Conservation (phyloP, 2,329 filamentous ascomycete genomes). For the Hypomyces perniciosus region DNA sequence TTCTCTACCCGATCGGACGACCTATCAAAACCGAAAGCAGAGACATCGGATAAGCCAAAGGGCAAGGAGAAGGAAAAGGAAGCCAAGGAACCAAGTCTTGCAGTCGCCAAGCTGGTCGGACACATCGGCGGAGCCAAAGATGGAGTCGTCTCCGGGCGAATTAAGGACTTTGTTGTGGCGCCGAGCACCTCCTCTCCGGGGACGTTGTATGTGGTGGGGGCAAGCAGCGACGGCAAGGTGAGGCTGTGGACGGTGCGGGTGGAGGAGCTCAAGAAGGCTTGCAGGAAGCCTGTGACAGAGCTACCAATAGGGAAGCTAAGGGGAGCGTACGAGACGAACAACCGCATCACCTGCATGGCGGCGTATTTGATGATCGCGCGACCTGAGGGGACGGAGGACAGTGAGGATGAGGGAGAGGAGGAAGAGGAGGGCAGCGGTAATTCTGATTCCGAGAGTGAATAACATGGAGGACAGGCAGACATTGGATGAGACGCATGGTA, state of each 20-base stretch:
- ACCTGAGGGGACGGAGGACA: conserved; percentile 55
- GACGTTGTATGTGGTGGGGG: conserved; percentile 58
- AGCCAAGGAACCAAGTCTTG: conserved; percentile 30
- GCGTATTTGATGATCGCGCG: conserved; percentile 78
- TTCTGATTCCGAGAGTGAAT: conserved; percentile 14
- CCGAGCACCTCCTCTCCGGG: conserved; percentile 32
- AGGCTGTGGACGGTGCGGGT: conserved; percentile 63
- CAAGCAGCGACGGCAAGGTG: conserved; percentile 80
- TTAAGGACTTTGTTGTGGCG: conserved; percentile 83
- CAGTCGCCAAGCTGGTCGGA: conserved; percentile 62
- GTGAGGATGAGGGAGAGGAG: conserved; percentile 45
- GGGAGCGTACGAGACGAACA: conserved; percentile 76
- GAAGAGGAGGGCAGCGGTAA: conserved; percentile 37
- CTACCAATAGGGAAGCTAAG: conserved; percentile 57
- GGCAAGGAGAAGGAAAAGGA: conserved; percentile 24
- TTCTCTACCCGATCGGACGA: conserved; percentile 61
- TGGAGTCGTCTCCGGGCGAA: conserved; percentile 59
- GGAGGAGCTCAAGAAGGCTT: conserved; percentile 33
- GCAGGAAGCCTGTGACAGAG: conserved; percentile 16
- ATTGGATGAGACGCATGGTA: neutral
- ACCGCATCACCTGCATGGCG: conserved; percentile 82
- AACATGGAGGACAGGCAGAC: neutral
- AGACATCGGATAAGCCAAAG: neutral
- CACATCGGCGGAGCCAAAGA: conserved; percentile 66
- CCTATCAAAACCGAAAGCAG: conserved; percentile 27